phyloP scores from a whole-genome alignment of 208 protist species.

The Wallacemonas sp. region DNA sequence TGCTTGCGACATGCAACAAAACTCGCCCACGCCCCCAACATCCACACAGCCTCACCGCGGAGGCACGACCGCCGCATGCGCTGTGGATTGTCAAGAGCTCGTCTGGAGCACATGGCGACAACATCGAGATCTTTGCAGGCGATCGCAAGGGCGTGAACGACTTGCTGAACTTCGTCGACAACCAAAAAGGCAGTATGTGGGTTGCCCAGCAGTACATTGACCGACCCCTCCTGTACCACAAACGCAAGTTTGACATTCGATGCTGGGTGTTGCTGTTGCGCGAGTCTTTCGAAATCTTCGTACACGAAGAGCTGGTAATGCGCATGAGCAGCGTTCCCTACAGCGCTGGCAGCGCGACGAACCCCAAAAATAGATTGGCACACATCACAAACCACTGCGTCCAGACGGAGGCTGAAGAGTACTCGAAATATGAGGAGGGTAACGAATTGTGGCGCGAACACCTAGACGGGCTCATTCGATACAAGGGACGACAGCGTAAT shows the following conservation, averaged over 20 bases:
- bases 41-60: neutral
- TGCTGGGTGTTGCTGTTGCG: slow-evolving; percentile 42
- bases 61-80: neutral
- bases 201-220: slow-evolving; percentile 68
- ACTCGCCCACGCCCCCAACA: neutral
- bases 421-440: slow-evolving; percentile 42
- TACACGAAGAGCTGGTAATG: slow-evolving; percentile 81
- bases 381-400: slow-evolving; percentile 78
- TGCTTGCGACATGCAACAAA: slow-evolving; percentile 30
- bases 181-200: slow-evolving; percentile 34
- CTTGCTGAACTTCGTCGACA: slow-evolving; percentile 52
- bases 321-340: slow-evolving; percentile 59
- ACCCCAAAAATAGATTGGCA: slow-evolving; percentile 27
- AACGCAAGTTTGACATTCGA: slow-evolving; percentile 69
- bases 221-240: slow-evolving; percentile 51
- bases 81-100: slow-evolving; percentile 85
- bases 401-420: slow-evolving; percentile 25
- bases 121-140: slow-evolving; percentile 72
- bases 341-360: slow-evolving; percentile 23
- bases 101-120: slow-evolving; percentile 70
- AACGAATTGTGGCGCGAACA: slow-evolving; percentile 83
- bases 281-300: slow-evolving; percentile 45
- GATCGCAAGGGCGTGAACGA: slow-evolving; percentile 35
- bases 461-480: slow-evolving; percentile 75
- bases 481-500: slow-evolving; percentile 34